phyloP scores from a whole-genome alignment of 2,329 filamentous ascomycete genomes.

The Boeremia lycopersici region DNA sequence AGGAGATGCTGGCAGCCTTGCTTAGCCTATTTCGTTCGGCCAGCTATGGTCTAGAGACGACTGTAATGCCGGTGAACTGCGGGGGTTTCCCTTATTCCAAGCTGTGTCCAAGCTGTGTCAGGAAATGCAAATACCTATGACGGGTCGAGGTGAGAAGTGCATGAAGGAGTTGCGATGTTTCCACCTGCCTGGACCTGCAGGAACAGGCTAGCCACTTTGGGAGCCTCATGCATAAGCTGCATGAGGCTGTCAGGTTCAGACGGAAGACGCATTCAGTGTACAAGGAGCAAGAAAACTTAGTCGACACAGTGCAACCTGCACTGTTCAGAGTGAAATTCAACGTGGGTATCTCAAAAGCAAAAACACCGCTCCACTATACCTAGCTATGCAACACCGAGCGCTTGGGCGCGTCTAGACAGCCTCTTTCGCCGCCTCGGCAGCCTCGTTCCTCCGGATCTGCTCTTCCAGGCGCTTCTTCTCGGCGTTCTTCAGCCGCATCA shows the following conservation, averaged over 20 bases:
- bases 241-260: not conserved
- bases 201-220: not conserved
- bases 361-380: not conserved
- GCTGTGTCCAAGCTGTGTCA: too few species aligned
- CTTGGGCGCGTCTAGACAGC: not conserved
- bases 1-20: too few species aligned
- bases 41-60: too few species aligned
- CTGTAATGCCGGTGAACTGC: too few species aligned
- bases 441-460: conserved; percentile 51
- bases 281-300: too few species aligned
- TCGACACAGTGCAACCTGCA: too few species aligned
- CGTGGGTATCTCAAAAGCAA: not conserved
- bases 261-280: too few species aligned
- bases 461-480: conserved; percentile 53
- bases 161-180: not conserved
- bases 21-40: too few species aligned
- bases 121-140: too few species aligned
- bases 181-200: not conserved
- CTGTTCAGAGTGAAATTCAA: not conserved
- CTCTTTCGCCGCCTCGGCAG: conserved; percentile 12
- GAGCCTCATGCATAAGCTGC: not conserved
- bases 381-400: too few species aligned
- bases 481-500: conserved; percentile 53
- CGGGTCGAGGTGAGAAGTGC: too few species aligned
- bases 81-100: too few species aligned